Evolutionary conservation across 805 yeast species (phyloP), one percentile per base, ranked within the genome.

Genomic region (Kazachstania africana): DNA sequence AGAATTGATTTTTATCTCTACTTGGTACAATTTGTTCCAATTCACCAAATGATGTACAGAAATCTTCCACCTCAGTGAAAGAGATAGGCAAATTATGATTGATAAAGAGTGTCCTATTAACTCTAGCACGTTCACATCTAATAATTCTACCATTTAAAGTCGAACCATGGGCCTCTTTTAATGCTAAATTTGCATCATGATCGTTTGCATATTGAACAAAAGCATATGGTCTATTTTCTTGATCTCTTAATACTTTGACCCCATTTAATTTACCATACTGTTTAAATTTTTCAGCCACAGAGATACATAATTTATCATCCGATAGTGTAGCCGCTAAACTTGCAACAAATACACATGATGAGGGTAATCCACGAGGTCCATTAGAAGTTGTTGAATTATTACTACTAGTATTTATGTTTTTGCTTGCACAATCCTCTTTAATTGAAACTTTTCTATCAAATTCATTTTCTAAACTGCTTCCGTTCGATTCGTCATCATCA

Each of bases 111-210:
- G 96, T 87, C 40, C 96, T 66, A 55, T 87, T 88, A 28, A 87
- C 95, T 47, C 80, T 76, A 1, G 97, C 97, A 13, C 76, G 76
- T 57, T 88, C 96, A 57, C 94, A 82, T 34, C 96, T 68, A 27
- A 88, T 71, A 3, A 72, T 62, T 50, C 94, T 67, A 10, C 85
- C 93, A 50, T 81, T 74, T 29, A 85, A 55, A 5, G 62, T 53
- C 5, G 83, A 65, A 35, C 76, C 75, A 45, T 81, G 88, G 8
- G 84, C 94, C 37, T 65, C 63, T 13, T 51, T 55, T 32, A 84
- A 66, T 1, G 95, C 95, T 4, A 40, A 49, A 38, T 66, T 63
- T 4, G 94, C 85, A 41, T 79, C 88, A 6, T 57, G 62, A 40
- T 79, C 91, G 35, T 62, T 71, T 6, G 72, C 62, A 51, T 80